Evolutionary conservation across 371 early-diverging fungal genomes (phyloP).

Genomic region (Rhizomucor miehei): DNA sequence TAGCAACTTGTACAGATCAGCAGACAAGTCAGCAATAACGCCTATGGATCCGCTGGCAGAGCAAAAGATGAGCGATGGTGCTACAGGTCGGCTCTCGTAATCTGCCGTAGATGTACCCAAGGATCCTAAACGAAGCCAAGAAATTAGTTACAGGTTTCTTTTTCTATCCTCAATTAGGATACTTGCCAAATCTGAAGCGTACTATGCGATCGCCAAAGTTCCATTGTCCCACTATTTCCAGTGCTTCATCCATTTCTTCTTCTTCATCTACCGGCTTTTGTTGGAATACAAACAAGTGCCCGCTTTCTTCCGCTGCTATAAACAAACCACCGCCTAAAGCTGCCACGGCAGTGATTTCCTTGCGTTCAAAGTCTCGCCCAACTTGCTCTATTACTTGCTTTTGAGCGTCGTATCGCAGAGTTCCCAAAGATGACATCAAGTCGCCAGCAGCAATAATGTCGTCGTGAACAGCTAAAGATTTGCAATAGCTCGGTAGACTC

Average conservation of each 20-base stretch:
- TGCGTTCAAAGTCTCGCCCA: constrained; percentile 60
- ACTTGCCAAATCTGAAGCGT: constrained; percentile 68
- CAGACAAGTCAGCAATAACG: constrained; percentile 68
- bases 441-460: constrained; percentile 31
- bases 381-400: constrained; percentile 57
- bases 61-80: constrained; percentile 66
- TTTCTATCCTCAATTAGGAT: neutral
- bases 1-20: constrained; percentile 61
- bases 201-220: constrained; percentile 87
- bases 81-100: constrained; percentile 47
- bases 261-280: constrained; percentile 28
- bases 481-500: constrained; percentile 26
- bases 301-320: constrained; percentile 61
- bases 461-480: constrained; percentile 22
- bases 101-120: constrained; percentile 71
- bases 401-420: constrained; percentile 49
- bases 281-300: constrained; percentile 64
- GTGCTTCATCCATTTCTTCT: constrained; percentile 37
- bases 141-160: neutral
- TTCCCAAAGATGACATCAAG: constrained; percentile 30
- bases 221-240: constrained; percentile 67
- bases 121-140: constrained; percentile 44
- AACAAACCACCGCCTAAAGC: constrained; percentile 56
- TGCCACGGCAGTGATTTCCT: constrained; percentile 68
- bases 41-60: constrained; percentile 84